Evolutionary conservation across 768 basidiomycete species (phyloP), one percentile per base, ranked within the genome.

Genomic region (Amanita subjunquillea): DNA sequence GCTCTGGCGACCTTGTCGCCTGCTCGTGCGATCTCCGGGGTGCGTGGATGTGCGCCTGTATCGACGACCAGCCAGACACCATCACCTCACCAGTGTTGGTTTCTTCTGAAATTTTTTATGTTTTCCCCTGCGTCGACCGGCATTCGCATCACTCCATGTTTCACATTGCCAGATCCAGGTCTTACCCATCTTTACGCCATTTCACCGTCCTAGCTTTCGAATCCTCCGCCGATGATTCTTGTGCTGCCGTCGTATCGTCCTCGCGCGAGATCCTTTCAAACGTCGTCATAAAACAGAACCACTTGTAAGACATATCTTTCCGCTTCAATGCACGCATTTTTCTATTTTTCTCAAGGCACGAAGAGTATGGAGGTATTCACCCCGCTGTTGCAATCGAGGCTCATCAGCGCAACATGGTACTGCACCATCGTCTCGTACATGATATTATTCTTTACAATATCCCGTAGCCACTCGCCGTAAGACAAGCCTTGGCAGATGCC

Each of bases 191-290:
- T 37, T 32, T 4, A 0, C 36, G 34, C 32, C 53, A 27, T 65
- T 82, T 88, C 60, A 86, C 79, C 1, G 81, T 89, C 12, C 75
- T 90, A 6, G 86, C 80, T 6, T 60, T 95, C 36, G 93, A 96
- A 66, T 84, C 85, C 1, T 93, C 91, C 10, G 91, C 92, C 12
- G 95, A 99, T 65, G 96, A 98, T 62, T 89, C 92, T 1, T 95
- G 92, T 59, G 91, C 85, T 13, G 87, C 94, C 0, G 74, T 98
- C 47, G 86, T 99, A 34, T 77, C 79, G 17, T 87, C 85, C 1
- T 70, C 77, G 6, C 76, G 80, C 17, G 61, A 72, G 61, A 73
- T 98, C 38, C 79, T 88, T 50, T 84, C 91, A 2, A 95, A 93
- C 64, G 78, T 97, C 4, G 85, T 98, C 55, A 69, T 90, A 37